These are phyloP conservation scores for Diplodia mutila DNA, from an alignment of 2,329 filamentous ascomycete species.

Conservation along the genomic window DNA sequence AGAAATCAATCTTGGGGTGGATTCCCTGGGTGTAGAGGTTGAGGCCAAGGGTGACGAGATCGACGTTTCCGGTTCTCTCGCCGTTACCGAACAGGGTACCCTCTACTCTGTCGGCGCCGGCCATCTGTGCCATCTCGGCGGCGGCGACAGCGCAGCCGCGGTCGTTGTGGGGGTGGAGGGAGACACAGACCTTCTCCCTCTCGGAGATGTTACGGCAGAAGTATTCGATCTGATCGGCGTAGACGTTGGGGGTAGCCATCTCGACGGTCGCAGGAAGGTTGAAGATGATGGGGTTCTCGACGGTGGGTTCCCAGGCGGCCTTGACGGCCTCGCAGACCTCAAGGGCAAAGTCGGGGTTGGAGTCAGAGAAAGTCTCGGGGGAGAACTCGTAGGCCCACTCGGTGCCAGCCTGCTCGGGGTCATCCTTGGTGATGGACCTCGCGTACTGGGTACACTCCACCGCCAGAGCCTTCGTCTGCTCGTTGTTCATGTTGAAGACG, in stretches of 20 bases:
- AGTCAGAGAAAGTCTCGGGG: slow-evolving; percentile 90
- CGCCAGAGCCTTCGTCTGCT: slow-evolving; percentile 79
- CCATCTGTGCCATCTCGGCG: slow-evolving; percentile 93
- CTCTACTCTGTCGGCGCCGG: slow-evolving; percentile 90
- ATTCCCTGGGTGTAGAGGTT: slow-evolving; percentile 96
- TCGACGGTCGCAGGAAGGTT: slow-evolving; percentile 97
- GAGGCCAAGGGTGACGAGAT: slow-evolving; percentile 86
- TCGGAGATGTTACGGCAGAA: slow-evolving; percentile 87
- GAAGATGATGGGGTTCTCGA: slow-evolving; percentile 85
- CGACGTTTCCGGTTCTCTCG: slow-evolving; percentile 93
- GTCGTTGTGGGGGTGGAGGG: slow-evolving; percentile 93
- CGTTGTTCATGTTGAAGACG: slow-evolving; percentile 84
- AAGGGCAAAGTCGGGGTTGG: slow-evolving; percentile 79
- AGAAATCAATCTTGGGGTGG: slow-evolving; percentile 84
- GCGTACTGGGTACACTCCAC: slow-evolving; percentile 85
- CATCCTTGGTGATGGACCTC: slow-evolving; percentile 84
- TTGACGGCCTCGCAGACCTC: slow-evolving; percentile 91
- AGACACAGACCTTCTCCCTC: slow-evolving; percentile 84
- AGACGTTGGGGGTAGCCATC: slow-evolving; percentile 91
- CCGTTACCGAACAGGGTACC: slow-evolving; percentile 94
- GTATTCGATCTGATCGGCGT: slow-evolving; percentile 94
- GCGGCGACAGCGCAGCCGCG: slow-evolving; percentile 87
- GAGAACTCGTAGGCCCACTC: slow-evolving; percentile 83
- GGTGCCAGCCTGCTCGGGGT: slow-evolving; percentile 59
- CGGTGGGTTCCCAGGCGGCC: slow-evolving; percentile 83